Base-by-base conservation (phyloP, 208 protist genomes). In the Acanthamoeba healyi region DNA sequence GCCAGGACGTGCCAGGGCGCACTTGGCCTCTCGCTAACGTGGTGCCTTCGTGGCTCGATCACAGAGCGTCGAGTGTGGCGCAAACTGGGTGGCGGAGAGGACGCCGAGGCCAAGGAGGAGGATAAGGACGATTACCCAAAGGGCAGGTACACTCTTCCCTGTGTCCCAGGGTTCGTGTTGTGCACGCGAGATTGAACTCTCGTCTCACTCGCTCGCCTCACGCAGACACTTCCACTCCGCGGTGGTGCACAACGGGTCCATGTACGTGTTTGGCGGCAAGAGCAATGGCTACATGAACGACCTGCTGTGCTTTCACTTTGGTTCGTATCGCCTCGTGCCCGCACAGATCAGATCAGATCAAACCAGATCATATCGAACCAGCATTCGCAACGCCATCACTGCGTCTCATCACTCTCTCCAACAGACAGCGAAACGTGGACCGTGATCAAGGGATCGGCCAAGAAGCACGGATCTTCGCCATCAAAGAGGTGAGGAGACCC, bases 231-330 rank as follows among this genome's bases (percentile, higher is more conserved):
- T 94, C 67, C 89, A 94, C 70, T 49, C 89, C 0, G 56, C 42
- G 0, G 67, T 56, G 22, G 89, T 77, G 19, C 51, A 63, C 56
- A 46, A 65, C 14, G 70, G 70, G 3, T 72, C 67, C 17, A 77
- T 94, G 61, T 94, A 94, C 56, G 56, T 94, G 38, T 84, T 58
- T 51, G 89, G 89, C 0, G 89, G 89, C 34, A 94, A 94, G 89
- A 77, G 54, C 89, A 94, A 94, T 67, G 89, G 89, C 32, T 94
- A 94, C 67, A 42, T 58, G 38, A 65, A 49, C 29, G 89, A 94
- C 44, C 65, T 94, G 7, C 70, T 65, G 1, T 49, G 34, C 56
- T 94, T 42, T n/a, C 49, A 94, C 89, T 82, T 94, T 82, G 89
- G 89, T 94, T 72, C 44, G 19, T 44, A 72, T 42, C 46, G 34